Conservation (phyloP, 345 rosid species). For the Microthlaspi erraticum region DNA sequence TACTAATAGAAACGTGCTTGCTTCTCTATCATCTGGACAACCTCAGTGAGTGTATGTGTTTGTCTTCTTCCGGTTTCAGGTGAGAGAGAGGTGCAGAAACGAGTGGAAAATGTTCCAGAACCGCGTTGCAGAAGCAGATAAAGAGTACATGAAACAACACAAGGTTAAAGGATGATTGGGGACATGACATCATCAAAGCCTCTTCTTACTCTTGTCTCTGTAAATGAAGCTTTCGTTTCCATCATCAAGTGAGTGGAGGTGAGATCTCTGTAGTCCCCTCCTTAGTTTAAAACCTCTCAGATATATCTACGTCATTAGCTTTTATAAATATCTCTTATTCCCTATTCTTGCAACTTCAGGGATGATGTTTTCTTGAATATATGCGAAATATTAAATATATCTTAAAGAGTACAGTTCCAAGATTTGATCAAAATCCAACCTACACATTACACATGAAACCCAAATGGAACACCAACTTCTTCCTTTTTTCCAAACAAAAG, state of each 20-base stretch:
- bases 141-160: conserved; percentile 47
- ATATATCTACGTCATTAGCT: conserved; percentile 17
- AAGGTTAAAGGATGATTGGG: conserved; percentile 12
- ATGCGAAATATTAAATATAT: conserved; percentile 12
- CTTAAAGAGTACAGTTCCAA: neutral
- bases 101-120: conserved; percentile 87
- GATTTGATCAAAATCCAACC: conserved; percentile 15
- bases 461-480: neutral
- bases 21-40: conserved; percentile 4
- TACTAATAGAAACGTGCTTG: neutral
- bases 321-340: neutral
- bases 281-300: conserved; percentile 31
- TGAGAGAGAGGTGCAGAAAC: conserved; percentile 72
- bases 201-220: conserved; percentile 19
- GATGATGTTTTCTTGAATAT: neutral
- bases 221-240: conserved; percentile 44
- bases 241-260: conserved; percentile 33
- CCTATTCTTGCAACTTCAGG: conserved; percentile 7
- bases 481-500: neutral
- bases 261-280: conserved; percentile 6
- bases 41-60: conserved; percentile 21
- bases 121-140: conserved; percentile 72
- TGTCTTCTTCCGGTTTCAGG: conserved; percentile 51
- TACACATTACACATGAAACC: conserved; percentile 27
- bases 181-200: neutral